Evolutionary conservation across 2,329 filamentous ascomycete species (phyloP).

Genomic region (Botrytis pseudocinerea): DNA sequence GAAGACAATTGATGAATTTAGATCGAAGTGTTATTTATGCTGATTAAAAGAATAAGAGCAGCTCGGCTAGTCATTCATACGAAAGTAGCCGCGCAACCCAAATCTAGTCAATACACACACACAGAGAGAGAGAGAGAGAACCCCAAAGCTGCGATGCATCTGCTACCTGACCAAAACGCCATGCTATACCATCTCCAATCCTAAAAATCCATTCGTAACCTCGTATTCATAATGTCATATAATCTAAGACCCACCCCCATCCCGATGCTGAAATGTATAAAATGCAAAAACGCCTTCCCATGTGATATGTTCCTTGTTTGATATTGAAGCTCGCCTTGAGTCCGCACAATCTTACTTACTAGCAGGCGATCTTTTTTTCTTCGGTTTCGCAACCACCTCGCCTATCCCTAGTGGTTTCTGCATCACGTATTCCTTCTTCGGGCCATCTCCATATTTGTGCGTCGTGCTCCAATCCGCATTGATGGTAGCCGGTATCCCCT

Average conservation of each 20-base stretch:
- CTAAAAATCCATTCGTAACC: slow-evolving; percentile 6
- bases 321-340: neutral
- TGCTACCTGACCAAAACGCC: slow-evolving; percentile 19
- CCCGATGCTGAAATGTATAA: slow-evolving; percentile 11
- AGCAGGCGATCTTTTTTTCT: slow-evolving; percentile 45
- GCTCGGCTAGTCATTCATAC: neutral
- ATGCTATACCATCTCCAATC: slow-evolving; percentile 11
- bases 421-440: slow-evolving; percentile 31
- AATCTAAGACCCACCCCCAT: slow-evolving; percentile 2
- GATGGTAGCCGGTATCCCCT: slow-evolving; percentile 52
- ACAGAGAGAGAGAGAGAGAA: neutral
- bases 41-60: neutral
- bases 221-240: slow-evolving; percentile 16
- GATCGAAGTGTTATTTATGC: neutral
- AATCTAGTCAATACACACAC: neutral
- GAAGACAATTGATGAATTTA: neutral
- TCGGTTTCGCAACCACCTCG: slow-evolving; percentile 22
- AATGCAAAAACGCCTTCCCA: slow-evolving; percentile 3
- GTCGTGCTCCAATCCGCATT: slow-evolving; percentile 51
- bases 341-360: neutral
- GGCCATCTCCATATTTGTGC: slow-evolving; percentile 41
- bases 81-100: neutral
- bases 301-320: neutral
- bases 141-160: neutral
- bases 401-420: slow-evolving; percentile 5